These are phyloP conservation scores for Quercus agrifolia DNA, from an alignment of 306 rosid species.

Conservation along the genomic window DNA sequence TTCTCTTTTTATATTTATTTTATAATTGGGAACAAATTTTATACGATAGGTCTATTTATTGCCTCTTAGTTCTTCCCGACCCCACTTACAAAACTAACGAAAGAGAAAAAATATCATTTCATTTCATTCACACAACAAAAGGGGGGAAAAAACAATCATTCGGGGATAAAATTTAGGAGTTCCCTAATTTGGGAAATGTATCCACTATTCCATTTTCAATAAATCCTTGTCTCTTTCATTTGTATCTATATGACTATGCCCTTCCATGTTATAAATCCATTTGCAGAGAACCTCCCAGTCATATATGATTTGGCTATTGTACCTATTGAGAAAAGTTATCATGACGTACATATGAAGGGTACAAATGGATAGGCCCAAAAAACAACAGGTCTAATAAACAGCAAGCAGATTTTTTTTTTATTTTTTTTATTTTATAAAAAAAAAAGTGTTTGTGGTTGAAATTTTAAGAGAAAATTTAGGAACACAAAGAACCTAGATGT, in stretches of 20 bases:
- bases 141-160: background rate
- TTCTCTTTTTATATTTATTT: too few species aligned
- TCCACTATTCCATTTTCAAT: background rate
- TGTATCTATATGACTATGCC: background rate
- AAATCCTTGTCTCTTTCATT: background rate
- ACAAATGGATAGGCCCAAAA: background rate
- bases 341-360: background rate
- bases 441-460: background rate
- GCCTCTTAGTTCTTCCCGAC: too few species aligned
- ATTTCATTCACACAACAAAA: too few species aligned
- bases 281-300: background rate
- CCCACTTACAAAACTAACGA: too few species aligned
- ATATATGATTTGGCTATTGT: background rate
- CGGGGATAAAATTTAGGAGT: background rate
- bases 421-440: too few species aligned
- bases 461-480: background rate
- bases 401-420: background rate
- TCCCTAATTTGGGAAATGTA: background rate
- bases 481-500: background rate
- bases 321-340: background rate
- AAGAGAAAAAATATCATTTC: too few species aligned
- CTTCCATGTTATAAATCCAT: background rate
- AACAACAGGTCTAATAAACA: background rate
- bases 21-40: too few species aligned
- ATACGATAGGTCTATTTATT: too few species aligned